Evolutionary conservation across 225 moss, liverwort and hornwort genomes (phyloP).

Genomic region (Lunularia cruciata): DNA sequence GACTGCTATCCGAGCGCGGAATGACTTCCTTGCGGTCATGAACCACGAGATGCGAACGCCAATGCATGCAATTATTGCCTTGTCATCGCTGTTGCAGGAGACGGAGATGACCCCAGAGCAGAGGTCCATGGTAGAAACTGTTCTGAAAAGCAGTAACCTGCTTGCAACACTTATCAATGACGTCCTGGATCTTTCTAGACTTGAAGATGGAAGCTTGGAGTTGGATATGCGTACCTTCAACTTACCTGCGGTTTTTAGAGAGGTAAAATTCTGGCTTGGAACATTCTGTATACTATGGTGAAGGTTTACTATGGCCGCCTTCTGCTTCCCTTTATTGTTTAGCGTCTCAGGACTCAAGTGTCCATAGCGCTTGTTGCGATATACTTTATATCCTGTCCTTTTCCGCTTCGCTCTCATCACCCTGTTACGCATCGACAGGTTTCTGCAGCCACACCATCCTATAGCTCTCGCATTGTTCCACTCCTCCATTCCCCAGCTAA

Average conservation of each 20-base stretch:
- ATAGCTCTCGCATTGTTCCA: no score
- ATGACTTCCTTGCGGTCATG: slow-evolving; percentile 93
- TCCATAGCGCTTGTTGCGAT: no score
- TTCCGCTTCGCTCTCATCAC: no score
- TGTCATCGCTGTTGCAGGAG: slow-evolving; percentile 89
- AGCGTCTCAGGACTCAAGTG: no score
- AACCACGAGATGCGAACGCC: slow-evolving; percentile 98
- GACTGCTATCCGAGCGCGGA: slow-evolving; percentile 87
- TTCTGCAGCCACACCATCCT: no score
- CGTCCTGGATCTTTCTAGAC: slow-evolving; percentile 85
- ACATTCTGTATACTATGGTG: no score
- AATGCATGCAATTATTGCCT: slow-evolving; percentile 92
- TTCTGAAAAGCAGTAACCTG: slow-evolving; percentile 89
- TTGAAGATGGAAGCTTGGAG: slow-evolving; percentile 90
- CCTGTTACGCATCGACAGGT: no score
- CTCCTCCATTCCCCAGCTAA: no score
- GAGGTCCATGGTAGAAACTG: slow-evolving; percentile 92
- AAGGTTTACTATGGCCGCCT: no score
- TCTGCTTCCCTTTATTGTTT: no score
- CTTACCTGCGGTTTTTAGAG: slow-evolving; percentile 70
- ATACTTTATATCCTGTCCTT: no score
- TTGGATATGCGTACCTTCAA: slow-evolving; percentile 71
- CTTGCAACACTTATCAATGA: slow-evolving; percentile 91
- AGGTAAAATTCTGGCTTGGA: slow-evolving; percentile 40
- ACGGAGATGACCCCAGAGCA: slow-evolving; percentile 84